phyloP scores from a whole-genome alignment of 805 yeast species.

The Yueomyces sp. region DNA sequence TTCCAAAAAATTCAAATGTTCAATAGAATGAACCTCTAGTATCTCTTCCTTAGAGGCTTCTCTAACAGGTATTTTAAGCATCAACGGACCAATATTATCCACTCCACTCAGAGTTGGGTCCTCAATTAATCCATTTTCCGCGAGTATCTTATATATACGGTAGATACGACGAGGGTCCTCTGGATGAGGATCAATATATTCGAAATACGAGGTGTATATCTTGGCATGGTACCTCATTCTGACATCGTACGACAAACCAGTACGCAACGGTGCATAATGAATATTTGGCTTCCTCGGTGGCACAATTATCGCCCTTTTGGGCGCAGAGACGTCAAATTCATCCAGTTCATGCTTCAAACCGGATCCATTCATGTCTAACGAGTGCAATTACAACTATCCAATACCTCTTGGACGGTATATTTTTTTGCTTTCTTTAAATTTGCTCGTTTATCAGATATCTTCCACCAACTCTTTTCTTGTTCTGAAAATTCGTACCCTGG shows the following conservation, averaged over 20 bases:
- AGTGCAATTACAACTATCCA: background rate
- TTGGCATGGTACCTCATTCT: conserved; percentile 96
- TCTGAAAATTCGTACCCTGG: too few relatives aligned
- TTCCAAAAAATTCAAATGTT: conserved; percentile 63
- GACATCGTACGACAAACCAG: conserved; percentile 92
- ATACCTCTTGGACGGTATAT: background rate
- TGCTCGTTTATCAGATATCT: too few relatives aligned
- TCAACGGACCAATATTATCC: conserved; percentile 69
- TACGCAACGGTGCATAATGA: conserved; percentile 63
- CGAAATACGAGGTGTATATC: conserved; percentile 80
- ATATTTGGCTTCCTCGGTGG: conserved; percentile 38
- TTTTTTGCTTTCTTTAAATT: background rate
- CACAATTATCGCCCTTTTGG: conserved; percentile 1
- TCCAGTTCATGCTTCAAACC: background rate
- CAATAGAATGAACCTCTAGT: conserved; percentile 68
- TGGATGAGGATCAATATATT: conserved; percentile 96
- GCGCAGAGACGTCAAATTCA: background rate
- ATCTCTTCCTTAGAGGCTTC: conserved; percentile 85
- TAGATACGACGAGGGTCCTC: conserved; percentile 96
- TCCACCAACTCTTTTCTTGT: too few relatives aligned
- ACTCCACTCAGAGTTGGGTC: conserved; percentile 61
- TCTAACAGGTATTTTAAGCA: conserved; percentile 82
- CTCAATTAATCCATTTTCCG: conserved; percentile 80
- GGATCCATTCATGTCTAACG: background rate
- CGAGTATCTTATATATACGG: conserved; percentile 82